A percentile compares a stretch with the other conserved stretches of the same genome.
These are phyloP conservation scores for Arbutus unedo DNA, from an alignment of 148 eudicot species.

Conservation along the genomic window DNA sequence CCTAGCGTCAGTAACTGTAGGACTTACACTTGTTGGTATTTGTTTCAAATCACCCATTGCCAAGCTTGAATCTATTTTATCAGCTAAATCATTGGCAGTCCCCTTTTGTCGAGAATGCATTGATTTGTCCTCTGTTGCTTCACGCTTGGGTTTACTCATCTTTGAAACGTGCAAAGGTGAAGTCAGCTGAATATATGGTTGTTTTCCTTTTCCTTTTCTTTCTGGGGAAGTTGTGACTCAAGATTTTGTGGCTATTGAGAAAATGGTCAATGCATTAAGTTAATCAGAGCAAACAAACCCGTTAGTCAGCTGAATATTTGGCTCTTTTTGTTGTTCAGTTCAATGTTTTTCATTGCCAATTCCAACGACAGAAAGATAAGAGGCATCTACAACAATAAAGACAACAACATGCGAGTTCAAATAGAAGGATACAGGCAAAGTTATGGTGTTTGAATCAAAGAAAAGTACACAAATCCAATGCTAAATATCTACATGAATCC, in stretches of 20 bases:
- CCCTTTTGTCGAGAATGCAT: constrained; percentile 30
- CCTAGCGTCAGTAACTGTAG: constrained; percentile 19
- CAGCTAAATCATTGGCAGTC: constrained; percentile 33
- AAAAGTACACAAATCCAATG: neutral
- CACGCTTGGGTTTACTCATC: constrained; percentile 33
- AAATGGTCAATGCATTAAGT: constrained; percentile 12
- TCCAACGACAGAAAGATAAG: constrained; percentile 29
- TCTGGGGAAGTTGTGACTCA: constrained; percentile 33
- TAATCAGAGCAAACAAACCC: constrained; percentile 28
- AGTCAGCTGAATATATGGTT: constrained; percentile 12
- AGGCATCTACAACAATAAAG: constrained; percentile 27
- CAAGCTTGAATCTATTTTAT: constrained; percentile 45
- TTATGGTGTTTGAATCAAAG: neutral
- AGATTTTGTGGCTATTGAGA: constrained; percentile 57
- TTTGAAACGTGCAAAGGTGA: constrained; percentile 29
- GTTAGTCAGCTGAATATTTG: constrained; percentile 21
- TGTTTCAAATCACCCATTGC: constrained; percentile 32
- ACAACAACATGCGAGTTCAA: neutral
- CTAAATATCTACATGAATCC: neutral
- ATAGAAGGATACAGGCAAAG: neutral
- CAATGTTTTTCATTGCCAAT: constrained; percentile 24
- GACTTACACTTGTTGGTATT: constrained; percentile 12
- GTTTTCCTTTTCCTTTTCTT: constrained; percentile 38
- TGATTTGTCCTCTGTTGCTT: constrained; percentile 25
- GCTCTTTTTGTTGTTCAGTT: constrained; percentile 19